Conservation (phyloP, 2,329 filamentous ascomycete species). For the Aspergillus ustus region DNA sequence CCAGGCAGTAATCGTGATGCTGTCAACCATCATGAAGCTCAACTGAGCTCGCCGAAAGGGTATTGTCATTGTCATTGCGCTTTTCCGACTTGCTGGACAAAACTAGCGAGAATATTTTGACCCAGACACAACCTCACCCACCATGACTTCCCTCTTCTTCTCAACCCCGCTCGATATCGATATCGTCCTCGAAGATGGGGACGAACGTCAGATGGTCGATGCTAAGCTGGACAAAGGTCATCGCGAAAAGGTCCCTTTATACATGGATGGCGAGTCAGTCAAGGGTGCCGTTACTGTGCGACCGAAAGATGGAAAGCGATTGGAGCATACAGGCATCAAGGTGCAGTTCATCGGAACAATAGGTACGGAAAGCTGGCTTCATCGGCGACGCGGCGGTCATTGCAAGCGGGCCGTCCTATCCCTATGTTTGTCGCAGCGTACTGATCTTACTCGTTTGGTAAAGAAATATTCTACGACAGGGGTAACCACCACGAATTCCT, state of each 20-base stretch:
- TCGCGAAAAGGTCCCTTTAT: constrained; percentile 93
- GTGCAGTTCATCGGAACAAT: constrained; percentile 99
- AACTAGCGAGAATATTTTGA: constrained; percentile 17
- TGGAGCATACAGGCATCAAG: constrained; percentile 99
- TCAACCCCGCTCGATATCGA: constrained; percentile 98
- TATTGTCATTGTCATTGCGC: constrained; percentile 11
- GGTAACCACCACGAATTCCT: constrained; percentile 99
- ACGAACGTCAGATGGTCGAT: constrained; percentile 93
- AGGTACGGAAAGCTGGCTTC: constrained; percentile 58
- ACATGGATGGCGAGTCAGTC: constrained; percentile 97
- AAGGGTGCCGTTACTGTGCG: constrained; percentile 94
- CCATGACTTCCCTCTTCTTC: constrained; percentile 98
- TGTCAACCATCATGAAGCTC: constrained; percentile 20
- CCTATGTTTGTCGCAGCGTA: neutral
- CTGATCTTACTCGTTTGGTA: neutral
- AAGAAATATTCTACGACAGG: constrained; percentile 99
- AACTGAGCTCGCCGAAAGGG: constrained; percentile 15
- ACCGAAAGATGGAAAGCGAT: constrained; percentile 95
- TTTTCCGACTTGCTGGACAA: constrained; percentile 6
- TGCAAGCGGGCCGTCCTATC: neutral
- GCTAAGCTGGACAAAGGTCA: constrained; percentile 98
- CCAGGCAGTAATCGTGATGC: constrained; percentile 23
- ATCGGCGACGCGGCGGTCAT: neutral
- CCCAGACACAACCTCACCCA: constrained; percentile 22
- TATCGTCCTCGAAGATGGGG: constrained; percentile 92